A percentile compares a stretch with the other conserved stretches of the same genome.
Evolutionary conservation across 1,139 yeast species (phyloP).

Genomic region (Geotrichum candidum): DNA sequence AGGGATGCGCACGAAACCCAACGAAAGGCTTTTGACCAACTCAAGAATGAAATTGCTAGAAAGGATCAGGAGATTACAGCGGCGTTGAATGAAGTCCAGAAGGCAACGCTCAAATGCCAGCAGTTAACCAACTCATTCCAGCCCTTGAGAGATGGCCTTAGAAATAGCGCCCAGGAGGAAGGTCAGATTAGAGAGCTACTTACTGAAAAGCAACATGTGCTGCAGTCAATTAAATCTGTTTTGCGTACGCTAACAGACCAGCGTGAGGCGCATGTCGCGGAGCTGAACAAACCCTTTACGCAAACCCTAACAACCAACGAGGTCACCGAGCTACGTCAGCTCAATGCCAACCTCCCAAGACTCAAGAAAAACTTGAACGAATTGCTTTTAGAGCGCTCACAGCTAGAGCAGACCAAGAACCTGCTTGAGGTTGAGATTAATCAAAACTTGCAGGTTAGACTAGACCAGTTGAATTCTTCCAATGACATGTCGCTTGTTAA

Average conservation of each 20-base stretch:
- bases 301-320: constrained; percentile 48
- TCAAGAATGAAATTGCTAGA: constrained; percentile 37
- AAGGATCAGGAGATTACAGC: constrained; percentile 44
- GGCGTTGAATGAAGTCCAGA: constrained; percentile 46
- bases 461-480: constrained; percentile 29
- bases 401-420: constrained; percentile 48
- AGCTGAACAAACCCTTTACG: constrained; percentile 51
- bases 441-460: constrained; percentile 47
- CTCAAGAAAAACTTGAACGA: constrained; percentile 42
- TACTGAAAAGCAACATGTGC: constrained; percentile 24
- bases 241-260: constrained; percentile 27
- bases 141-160: constrained; percentile 5
- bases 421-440: constrained; percentile 52
- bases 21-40: constrained; percentile 35
- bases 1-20: constrained; percentile 44
- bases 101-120: constrained; percentile 31
- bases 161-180: constrained; percentile 19
- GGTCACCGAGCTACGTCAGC: constrained; percentile 37
- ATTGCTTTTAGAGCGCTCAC: constrained; percentile 43
- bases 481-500: background rate
- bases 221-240: constrained; percentile 31
- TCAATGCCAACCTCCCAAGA: constrained; percentile 40
- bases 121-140: constrained; percentile 13
- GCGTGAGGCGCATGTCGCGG: constrained; percentile 42
- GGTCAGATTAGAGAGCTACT: constrained; percentile 23